Evolutionary conservation across 106 monocot species (phyloP).

Genomic region (Chionographis japonica): DNA sequence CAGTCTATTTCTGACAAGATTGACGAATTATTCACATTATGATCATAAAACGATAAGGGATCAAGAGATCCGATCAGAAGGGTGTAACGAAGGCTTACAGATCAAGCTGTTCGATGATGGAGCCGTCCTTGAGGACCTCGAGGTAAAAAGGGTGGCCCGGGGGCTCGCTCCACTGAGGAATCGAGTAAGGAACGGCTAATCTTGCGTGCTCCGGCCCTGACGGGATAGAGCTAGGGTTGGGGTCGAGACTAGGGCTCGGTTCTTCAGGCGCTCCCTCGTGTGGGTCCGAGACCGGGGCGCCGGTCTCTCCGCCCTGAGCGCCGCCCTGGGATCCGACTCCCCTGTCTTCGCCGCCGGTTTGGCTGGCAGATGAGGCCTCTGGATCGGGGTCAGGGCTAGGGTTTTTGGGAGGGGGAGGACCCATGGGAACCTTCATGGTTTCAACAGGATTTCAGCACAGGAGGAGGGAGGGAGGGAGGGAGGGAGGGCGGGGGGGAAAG

Average conservation of each 20-base stretch:
- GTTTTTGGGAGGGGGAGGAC: conserved; percentile 49
- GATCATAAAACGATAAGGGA: too few species aligned
- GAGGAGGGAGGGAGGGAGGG: background rate
- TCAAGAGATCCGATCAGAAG: background rate
- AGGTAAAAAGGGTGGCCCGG: conserved; percentile 65
- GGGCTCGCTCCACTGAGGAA: conserved; percentile 73
- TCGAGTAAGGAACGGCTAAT: conserved; percentile 49
- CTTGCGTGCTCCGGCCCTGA: background rate
- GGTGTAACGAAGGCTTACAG: conserved; percentile 33
- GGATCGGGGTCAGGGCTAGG: conserved; percentile 17
- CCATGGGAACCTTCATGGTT: conserved; percentile 45
- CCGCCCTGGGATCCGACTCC: background rate
- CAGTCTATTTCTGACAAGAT: too few species aligned
- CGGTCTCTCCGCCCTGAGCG: background rate
- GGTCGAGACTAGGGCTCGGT: background rate
- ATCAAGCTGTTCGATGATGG: conserved; percentile 73
- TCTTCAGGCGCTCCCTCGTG: conserved; percentile 6
- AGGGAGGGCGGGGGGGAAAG: background rate
- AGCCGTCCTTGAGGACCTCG: conserved; percentile 85
- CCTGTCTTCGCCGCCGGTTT: background rate
- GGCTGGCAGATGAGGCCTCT: conserved; percentile 3
- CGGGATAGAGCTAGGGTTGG: background rate
- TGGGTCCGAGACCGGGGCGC: background rate
- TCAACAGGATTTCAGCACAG: background rate
- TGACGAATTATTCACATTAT: too few species aligned